Evolutionary conservation across 139 green algal species (phyloP).

Genomic region (Closterium sp.): DNA sequence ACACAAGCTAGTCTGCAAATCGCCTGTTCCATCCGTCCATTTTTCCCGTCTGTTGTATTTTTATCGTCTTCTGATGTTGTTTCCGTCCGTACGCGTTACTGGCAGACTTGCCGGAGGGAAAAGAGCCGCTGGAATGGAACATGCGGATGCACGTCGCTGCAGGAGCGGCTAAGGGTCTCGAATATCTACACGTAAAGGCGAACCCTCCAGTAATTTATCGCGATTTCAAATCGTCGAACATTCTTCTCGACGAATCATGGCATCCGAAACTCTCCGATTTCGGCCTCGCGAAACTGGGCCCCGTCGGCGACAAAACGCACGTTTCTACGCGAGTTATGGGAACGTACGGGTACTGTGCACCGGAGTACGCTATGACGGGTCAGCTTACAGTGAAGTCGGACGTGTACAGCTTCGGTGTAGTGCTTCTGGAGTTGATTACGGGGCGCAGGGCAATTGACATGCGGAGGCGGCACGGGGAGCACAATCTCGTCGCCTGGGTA

Average conservation of each 20-base stretch:
- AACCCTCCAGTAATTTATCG: conserved; percentile 61
- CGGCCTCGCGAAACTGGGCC: conserved; percentile 59
- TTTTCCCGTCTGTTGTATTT: no score
- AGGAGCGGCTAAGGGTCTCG: conserved; percentile 42
- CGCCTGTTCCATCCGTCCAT: no score
- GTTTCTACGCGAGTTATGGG: conserved; percentile 55
- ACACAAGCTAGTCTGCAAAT: no score
- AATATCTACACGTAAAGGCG: conserved; percentile 60
- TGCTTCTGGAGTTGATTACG: conserved; percentile 65
- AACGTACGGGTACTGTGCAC: conserved; percentile 78
- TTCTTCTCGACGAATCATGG: conserved; percentile 69
- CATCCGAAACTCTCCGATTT: conserved; percentile 77
- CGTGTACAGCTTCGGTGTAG: conserved; percentile 61
- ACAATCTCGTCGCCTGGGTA: conserved; percentile 58
- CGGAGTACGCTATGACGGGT: conserved; percentile 62
- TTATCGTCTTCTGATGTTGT: no score
- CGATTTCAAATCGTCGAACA: conserved; percentile 62
- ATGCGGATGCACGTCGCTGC: conserved; percentile 46
- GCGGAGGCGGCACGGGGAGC: conserved; percentile 31
- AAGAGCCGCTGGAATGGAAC: conserved; percentile 47
- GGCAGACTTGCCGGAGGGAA: conserved; percentile 38
- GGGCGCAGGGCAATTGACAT: conserved; percentile 56
- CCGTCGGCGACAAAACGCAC: conserved; percentile 50
- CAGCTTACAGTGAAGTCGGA: conserved; percentile 51
- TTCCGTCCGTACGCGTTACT: not conserved